Base-by-base conservation (phyloP, 2,329 filamentous ascomycete genomes). In the Verticillium dahliae region DNA sequence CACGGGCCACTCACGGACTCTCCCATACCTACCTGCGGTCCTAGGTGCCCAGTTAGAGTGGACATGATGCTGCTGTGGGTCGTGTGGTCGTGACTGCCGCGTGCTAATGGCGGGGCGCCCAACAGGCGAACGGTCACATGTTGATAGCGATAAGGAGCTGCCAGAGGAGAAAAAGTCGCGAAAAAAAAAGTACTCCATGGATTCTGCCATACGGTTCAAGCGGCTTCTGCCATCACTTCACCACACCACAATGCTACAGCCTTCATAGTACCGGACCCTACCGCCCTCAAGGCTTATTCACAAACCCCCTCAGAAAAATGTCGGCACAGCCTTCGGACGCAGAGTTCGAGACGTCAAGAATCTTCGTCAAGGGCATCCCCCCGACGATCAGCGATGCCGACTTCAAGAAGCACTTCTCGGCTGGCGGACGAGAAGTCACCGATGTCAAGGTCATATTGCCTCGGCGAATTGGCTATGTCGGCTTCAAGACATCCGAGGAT, bases 391-490 rank as follows among this genome's bases (percentile, higher is more conserved):
- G 87, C 13, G 92, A 96, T 76, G 87, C 89, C 60, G 90, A 96
- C 67, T 90, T 98, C 72, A 88, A 87, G 72, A 92, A 91, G 72
- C 93, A 98, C 78, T 99, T 99, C 76, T 85, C 90, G 63, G 83
- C 79, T 50, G 78, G 85, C 69, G 89, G 88, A 65, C 85, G 85
- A 65, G 81, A 90, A 65, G 86, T 97, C 72, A 98, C 94, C 60
- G 95, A 99, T 78, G 86, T 92, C 41, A 96, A 96, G 82, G 85
- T 97, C 72, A 91, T 98, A 72, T 86, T 91, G 6, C 88, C 92
- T 71, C 87, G 95, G 70, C 86, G 93, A 68, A 97, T 99, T 75
- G 95, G 93, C 69, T 99, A 97, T 82, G 87, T 99, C 63, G 95
- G 95, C 65, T 98, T 94, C 81, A 93, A 91, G 77, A 90, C 85